Conservation (phyloP, 805 yeast species). For the Scheffersomyces coipomensis region DNA sequence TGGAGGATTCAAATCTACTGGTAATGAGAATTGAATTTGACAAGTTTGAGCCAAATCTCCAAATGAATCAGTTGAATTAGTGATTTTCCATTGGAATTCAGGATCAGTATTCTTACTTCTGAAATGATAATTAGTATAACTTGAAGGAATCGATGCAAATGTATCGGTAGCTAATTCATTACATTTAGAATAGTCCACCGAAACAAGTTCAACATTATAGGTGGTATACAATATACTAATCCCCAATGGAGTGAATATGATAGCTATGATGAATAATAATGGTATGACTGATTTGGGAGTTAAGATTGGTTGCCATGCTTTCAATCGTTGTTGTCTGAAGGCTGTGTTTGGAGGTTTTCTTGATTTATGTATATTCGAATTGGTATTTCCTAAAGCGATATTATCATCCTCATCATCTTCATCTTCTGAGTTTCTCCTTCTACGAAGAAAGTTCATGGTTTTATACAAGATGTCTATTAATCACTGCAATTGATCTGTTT, state of each 20-base stretch:
- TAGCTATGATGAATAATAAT: slow-evolving; percentile 66
- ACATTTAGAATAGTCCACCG: slow-evolving; percentile 77
- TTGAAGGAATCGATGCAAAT: slow-evolving; percentile 55
- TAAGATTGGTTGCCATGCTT: slow-evolving; percentile 82
- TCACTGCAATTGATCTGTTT: too few species aligned
- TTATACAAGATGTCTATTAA: too few species aligned
- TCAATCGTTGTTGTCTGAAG: slow-evolving; percentile 70
- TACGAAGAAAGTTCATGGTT: slow-evolving; percentile 35
- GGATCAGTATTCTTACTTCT: slow-evolving; percentile 37
- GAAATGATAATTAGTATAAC: slow-evolving; percentile 63
- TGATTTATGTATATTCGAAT: slow-evolving; percentile 25
- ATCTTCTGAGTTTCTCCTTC: slow-evolving; percentile 23
- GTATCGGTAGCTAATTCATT: slow-evolving; percentile 41
- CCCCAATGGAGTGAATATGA: slow-evolving; percentile 88
- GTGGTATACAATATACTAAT: slow-evolving; percentile 79
- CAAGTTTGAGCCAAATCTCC: slow-evolving; percentile 48
- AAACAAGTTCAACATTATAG: slow-evolving; percentile 71
- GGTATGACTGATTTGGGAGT: slow-evolving; percentile 93
- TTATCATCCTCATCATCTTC: slow-evolving; percentile 18
- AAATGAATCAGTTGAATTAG: slow-evolving; percentile 31
- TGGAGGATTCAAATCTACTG: slow-evolving; percentile 68
- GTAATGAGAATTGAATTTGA: slow-evolving; percentile 67
- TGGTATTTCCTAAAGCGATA: not conserved
- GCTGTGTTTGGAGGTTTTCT: slow-evolving; percentile 63
- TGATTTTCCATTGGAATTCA: slow-evolving; percentile 65